Percentiles rank a stretch among this genome's conserved stretches.
Conservation (phyloP, 805 yeast genomes). For the Wickerhamia fluorescens region DNA sequence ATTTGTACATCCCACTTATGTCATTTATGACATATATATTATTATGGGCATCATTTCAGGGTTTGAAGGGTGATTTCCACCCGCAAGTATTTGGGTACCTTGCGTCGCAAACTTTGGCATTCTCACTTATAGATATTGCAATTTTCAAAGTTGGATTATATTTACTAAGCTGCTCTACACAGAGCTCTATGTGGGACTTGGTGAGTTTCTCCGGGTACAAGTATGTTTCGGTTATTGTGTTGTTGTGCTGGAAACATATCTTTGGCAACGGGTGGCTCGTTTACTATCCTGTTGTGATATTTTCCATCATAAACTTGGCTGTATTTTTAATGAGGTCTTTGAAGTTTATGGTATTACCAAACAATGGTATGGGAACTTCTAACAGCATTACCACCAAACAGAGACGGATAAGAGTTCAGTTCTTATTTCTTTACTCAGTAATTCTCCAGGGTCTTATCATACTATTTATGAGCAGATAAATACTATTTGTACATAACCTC, state of each 20-base stretch:
- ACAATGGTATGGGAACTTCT: constrained; percentile 28
- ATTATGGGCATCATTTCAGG: constrained; percentile 77
- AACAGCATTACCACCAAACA: constrained; percentile 59
- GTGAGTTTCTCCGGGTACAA: constrained; percentile 91
- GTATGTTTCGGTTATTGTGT: constrained; percentile 70
- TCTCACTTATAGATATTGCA: constrained; percentile 66
- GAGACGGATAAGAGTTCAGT: constrained; percentile 78
- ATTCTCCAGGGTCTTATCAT: constrained; percentile 69
- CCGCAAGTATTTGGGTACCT: constrained; percentile 88
- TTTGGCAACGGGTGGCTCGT: constrained; percentile 26
- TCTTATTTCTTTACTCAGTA: constrained; percentile 77
- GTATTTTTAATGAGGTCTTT: constrained; percentile 65
- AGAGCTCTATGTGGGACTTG: constrained; percentile 63
- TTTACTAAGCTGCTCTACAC: constrained; percentile 62
- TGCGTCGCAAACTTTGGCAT: constrained; percentile 80
- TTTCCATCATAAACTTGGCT: constrained; percentile 40
- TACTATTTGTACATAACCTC: no score
- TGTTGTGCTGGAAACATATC: constrained; percentile 45
- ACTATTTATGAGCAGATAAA: constrained; percentile 52
- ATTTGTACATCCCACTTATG: constrained; percentile 92
- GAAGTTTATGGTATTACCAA: constrained; percentile 61
- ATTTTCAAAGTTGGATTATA: constrained; percentile 79
- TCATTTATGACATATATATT: constrained; percentile 82
- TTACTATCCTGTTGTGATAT: constrained; percentile 28
- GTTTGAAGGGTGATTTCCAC: constrained; percentile 82